Percentiles rank a stretch among this genome's conserved stretches.
Evolutionary conservation across 2,329 filamentous ascomycete genomes (phyloP).

Genomic region (Fusarium sp.): DNA sequence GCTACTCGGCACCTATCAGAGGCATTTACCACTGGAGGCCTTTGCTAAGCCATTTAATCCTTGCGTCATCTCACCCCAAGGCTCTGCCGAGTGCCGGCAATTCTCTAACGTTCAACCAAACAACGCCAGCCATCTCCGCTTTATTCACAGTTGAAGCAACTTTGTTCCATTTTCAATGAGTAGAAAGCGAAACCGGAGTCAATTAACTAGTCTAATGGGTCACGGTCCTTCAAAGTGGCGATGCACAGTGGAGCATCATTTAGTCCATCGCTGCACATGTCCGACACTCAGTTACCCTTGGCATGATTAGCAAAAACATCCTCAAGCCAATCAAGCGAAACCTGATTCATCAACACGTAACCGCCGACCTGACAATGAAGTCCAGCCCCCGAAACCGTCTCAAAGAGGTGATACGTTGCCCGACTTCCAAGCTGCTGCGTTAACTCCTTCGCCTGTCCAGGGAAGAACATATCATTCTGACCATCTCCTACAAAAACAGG

Average conservation of each 20-base stretch:
- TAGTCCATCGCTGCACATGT: no score
- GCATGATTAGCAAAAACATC: slow-evolving; percentile 6
- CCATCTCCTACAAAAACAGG: slow-evolving; percentile 36
- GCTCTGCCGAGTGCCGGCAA: neutral
- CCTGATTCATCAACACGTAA: slow-evolving; percentile 14
- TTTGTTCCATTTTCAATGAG: neutral
- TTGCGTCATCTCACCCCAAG: neutral
- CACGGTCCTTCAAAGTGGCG: neutral
- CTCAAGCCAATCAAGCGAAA: slow-evolving; percentile 15
- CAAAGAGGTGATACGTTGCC: slow-evolving; percentile 2
- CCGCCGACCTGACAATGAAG: slow-evolving; percentile 10
- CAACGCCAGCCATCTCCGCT: neutral
- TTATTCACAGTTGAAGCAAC: neutral
- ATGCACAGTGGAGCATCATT: neutral
- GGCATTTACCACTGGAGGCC: neutral
- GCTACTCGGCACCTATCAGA: neutral
- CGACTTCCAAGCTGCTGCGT: neutral
- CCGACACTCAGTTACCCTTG: neutral
- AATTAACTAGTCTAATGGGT: neutral
- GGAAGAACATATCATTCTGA: slow-evolving; percentile 14
- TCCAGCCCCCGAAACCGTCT: neutral
- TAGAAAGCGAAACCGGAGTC: neutral
- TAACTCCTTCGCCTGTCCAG: neutral
- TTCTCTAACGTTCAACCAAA: neutral
- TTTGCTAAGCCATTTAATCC: neutral